A percentile compares a stretch with the other conserved stretches of the same genome.
These are phyloP conservation scores for barrel medic (Medicago truncatula) DNA, from an alignment of 306 rosid genomes.

Conservation along the genomic window MtrunA17r5.0-ANR NC_053043.1:29995001-29995500, in stretches of 20 bases:
- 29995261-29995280: background rate
- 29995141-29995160: conserved; percentile 1
- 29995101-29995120: conserved; percentile 27
- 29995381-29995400: conserved; percentile 18
- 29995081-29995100: background rate
- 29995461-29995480: conserved; percentile 35
- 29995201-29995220: conserved; percentile 29
- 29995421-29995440: conserved; percentile 45
- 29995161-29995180: background rate
- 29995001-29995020: background rate
- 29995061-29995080: background rate
- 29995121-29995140: conserved; percentile 37
- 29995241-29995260: conserved; percentile 21
- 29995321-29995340: conserved; percentile 31
- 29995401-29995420: conserved; percentile 32
- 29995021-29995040: background rate
- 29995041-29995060: conserved; percentile 14
- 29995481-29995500: conserved; percentile 48
- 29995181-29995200: background rate
- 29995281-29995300: background rate
- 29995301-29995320: conserved; percentile 43
- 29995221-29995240: background rate
- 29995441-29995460: conserved; percentile 50
- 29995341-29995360: background rate
- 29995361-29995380: background rate